Percentiles rank a stretch among this genome's conserved stretches.
Evolutionary conservation across 2,329 filamentous ascomycete species (phyloP).

Genomic region (Neophaeococcomyces mojaviensis): DNA sequence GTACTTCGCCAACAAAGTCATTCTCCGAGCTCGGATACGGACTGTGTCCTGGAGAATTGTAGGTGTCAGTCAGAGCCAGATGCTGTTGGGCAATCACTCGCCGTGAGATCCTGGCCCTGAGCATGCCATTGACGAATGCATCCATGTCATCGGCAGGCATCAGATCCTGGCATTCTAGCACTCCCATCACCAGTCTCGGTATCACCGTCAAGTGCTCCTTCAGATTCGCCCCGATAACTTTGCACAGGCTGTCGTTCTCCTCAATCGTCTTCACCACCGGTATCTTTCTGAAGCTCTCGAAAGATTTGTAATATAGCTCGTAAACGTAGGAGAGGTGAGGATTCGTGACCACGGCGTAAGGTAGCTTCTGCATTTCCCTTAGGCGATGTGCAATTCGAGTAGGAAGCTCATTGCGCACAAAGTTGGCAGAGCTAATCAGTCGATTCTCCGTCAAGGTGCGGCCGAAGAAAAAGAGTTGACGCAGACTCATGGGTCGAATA

Average conservation of each 20-base stretch:
- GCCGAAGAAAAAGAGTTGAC: conserved; percentile 95
- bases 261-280: conserved; percentile 76
- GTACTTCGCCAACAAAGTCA: conserved; percentile 92
- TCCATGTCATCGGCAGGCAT: conserved; percentile 78
- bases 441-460: conserved; percentile 84
- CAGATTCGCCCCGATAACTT: conserved; percentile 68
- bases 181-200: conserved; percentile 86
- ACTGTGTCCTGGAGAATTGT: conserved; percentile 83
- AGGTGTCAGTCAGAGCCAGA: conserved; percentile 87
- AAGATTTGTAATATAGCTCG: conserved; percentile 93
- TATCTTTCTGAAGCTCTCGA: conserved; percentile 78
- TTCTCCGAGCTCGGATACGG: conserved; percentile 65
- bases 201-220: conserved; percentile 89
- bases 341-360: conserved; percentile 94
- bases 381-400: conserved; percentile 88
- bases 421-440: conserved; percentile 90
- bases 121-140: conserved; percentile 87
- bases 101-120: conserved; percentile 86
- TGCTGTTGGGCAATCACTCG: conserved; percentile 97
- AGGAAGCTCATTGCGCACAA: conserved; percentile 89
- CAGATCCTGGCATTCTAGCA: conserved; percentile 77
- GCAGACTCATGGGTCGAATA: conserved; percentile 88
- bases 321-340: conserved; percentile 90
- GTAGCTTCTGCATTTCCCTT: conserved; percentile 92
- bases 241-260: conserved; percentile 83